Evolutionary conservation across 805 yeast species (phyloP).

Genomic region (Saccharomycopsis javanensis): DNA sequence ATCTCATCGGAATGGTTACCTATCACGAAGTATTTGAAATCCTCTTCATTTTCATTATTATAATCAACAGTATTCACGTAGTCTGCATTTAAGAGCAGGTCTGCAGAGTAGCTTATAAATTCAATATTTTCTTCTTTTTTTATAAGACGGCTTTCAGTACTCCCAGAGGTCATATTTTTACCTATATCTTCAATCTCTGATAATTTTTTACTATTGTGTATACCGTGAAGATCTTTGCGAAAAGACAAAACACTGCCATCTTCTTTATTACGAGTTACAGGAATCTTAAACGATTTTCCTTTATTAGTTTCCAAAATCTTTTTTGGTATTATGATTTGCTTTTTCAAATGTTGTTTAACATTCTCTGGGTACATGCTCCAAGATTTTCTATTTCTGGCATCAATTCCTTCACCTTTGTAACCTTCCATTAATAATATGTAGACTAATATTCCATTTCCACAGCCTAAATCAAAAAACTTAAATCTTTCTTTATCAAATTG

Average conservation of each 20-base stretch:
- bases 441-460: slow-evolving; percentile 88
- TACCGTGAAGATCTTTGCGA: slow-evolving; percentile 15
- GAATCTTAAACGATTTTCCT: slow-evolving; percentile 51
- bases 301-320: slow-evolving; percentile 49
- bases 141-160: no score
- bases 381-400: slow-evolving; percentile 81
- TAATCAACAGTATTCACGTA: slow-evolving; percentile 56
- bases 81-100: slow-evolving; percentile 38
- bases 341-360: slow-evolving; percentile 49
- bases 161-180: background rate
- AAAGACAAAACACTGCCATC: slow-evolving; percentile 6
- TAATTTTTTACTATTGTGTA: slow-evolving; percentile 14
- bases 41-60: slow-evolving; percentile 27
- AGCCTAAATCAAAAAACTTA: slow-evolving; percentile 82
- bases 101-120: slow-evolving; percentile 37
- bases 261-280: slow-evolving; percentile 24
- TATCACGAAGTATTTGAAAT: slow-evolving; percentile 59
- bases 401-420: slow-evolving; percentile 72
- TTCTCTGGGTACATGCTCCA: slow-evolving; percentile 71
- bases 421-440: slow-evolving; percentile 73
- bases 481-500: slow-evolving; percentile 31
- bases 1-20: slow-evolving; percentile 95
- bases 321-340: slow-evolving; percentile 73
- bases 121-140: background rate
- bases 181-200: no score